Evolutionary conservation across 2,329 filamentous ascomycete species (phyloP).

Genomic region (Penicillium sp.): DNA sequence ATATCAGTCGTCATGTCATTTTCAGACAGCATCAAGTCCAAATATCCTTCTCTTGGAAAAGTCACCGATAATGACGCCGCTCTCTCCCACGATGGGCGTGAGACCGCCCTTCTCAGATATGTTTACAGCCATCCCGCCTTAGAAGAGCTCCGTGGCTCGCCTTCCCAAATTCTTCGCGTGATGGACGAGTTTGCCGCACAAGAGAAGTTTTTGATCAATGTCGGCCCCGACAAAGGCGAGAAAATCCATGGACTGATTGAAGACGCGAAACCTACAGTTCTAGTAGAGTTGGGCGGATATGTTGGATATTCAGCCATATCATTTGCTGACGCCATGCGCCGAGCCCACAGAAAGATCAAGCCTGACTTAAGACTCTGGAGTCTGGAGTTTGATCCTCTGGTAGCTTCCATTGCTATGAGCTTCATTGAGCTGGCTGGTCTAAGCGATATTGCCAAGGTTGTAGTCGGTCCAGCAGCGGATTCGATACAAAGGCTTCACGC

Average conservation of each 20-base stretch:
- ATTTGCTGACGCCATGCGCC: conserved; percentile 9
- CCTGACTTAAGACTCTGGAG: conserved; percentile 2
- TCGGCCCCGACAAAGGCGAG: conserved; percentile 10
- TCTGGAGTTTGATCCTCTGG: conserved; percentile 12
- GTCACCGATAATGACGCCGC: neutral
- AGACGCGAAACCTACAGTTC: conserved; percentile 6
- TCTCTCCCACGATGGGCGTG: conserved; percentile 17
- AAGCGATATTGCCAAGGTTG: conserved; percentile 13
- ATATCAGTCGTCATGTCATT: neutral
- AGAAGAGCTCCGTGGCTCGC: conserved; percentile 10
- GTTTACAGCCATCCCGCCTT: conserved; percentile 14
- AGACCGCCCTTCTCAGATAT: conserved; percentile 11
- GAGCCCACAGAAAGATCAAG: neutral
- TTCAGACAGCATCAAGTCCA: neutral
- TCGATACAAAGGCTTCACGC: conserved; percentile 9
- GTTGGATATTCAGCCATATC: conserved; percentile 14
- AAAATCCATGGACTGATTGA: conserved; percentile 9
- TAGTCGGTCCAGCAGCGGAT: conserved; percentile 10
- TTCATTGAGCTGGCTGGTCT: conserved; percentile 15
- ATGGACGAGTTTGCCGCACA: conserved; percentile 16
- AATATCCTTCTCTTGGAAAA: conserved; percentile 8
- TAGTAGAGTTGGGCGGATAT: conserved; percentile 15
- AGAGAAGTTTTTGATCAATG: conserved; percentile 17
- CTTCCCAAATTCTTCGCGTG: conserved; percentile 3
- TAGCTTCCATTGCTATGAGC: conserved; percentile 16